A percentile compares a stretch with the other conserved stretches of the same genome.
Evolutionary conservation across 805 yeast species (phyloP).

Genomic region (Candida coleopterorum): DNA sequence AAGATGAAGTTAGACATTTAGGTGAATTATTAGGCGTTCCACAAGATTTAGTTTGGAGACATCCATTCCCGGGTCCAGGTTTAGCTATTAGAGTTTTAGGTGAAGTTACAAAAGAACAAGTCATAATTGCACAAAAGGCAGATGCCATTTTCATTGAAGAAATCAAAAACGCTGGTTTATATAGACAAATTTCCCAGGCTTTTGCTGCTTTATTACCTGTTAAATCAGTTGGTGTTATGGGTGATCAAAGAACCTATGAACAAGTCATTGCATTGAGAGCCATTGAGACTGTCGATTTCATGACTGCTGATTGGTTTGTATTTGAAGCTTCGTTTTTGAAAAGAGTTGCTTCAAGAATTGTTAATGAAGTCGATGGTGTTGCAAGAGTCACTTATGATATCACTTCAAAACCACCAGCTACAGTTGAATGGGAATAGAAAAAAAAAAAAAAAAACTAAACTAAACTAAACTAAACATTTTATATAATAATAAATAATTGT

Average conservation of each 20-base stretch:
- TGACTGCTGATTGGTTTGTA: constrained; percentile 99
- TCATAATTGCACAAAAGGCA: constrained; percentile 95
- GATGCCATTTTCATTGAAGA: constrained; percentile 95
- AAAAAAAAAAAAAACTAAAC: too few species aligned
- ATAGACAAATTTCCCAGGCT: constrained; percentile 92
- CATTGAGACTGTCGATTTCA: constrained; percentile 94
- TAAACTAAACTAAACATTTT: too few species aligned
- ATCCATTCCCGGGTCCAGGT: constrained; percentile 99
- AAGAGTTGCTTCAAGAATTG: constrained; percentile 91
- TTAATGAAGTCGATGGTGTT: constrained; percentile 97
- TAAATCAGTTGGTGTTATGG: constrained; percentile 99
- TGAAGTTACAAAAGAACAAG: constrained; percentile 90
- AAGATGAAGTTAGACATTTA: constrained; percentile 96
- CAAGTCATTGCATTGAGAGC: constrained; percentile 99
- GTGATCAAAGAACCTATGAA: constrained; percentile 98
- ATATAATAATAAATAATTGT: too few species aligned
- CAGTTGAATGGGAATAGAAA: constrained; percentile 99
- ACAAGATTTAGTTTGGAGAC: constrained; percentile 98
- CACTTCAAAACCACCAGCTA: constrained; percentile 99
- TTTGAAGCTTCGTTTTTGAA: constrained; percentile 91
- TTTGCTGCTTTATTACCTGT: constrained; percentile 97
- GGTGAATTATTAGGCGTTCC: constrained; percentile 95
- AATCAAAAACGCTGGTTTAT: constrained; percentile 88
- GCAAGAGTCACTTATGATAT: constrained; percentile 98
- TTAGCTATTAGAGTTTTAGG: constrained; percentile 97